A percentile compares a stretch with the other conserved stretches of the same genome.
These are phyloP conservation scores for Nigrospora osmanthi DNA, from an alignment of 2,329 filamentous ascomycete species.

Conservation along the genomic window DNA sequence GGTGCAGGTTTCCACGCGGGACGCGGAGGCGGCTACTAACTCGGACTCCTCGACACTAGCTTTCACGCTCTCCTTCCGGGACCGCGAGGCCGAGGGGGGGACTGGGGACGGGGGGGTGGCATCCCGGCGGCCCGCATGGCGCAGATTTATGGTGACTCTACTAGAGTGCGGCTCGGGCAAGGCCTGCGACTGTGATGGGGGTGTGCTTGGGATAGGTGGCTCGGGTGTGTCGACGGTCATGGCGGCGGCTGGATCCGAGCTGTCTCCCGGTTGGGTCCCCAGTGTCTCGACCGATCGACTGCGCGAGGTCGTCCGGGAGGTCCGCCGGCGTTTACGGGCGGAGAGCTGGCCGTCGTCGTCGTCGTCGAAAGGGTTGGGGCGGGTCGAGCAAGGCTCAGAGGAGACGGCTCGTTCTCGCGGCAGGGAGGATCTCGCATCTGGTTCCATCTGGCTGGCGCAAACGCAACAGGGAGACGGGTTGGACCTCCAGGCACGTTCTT, in stretches of 20 bases:
- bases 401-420: constrained; percentile 51
- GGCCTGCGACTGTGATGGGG: constrained; percentile 25
- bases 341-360: constrained; percentile 35
- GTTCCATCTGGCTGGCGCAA: constrained; percentile 45
- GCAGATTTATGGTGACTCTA: constrained; percentile 53
- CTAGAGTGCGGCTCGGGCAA: constrained; percentile 40
- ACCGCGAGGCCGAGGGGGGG: constrained; percentile 26
- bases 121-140: constrained; percentile 31
- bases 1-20: too few species aligned
- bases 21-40: constrained; percentile 7
- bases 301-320: constrained; percentile 47
- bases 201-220: constrained; percentile 32
- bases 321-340: constrained; percentile 55
- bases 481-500: constrained; percentile 38
- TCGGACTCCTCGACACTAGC: constrained; percentile 39
- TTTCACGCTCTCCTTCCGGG: constrained; percentile 24
- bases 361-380: constrained; percentile 59
- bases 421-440: constrained; percentile 39
- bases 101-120: constrained; percentile 33
- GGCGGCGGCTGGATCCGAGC: constrained; percentile 22
- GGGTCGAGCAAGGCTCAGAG: constrained; percentile 54
- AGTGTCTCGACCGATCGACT: constrained; percentile 41
- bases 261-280: constrained; percentile 14
- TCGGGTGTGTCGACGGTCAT: constrained; percentile 34
- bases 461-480: constrained; percentile 29